Base-by-base conservation (phyloP, 345 rosid species). In the Passiflora organensis region DNA sequence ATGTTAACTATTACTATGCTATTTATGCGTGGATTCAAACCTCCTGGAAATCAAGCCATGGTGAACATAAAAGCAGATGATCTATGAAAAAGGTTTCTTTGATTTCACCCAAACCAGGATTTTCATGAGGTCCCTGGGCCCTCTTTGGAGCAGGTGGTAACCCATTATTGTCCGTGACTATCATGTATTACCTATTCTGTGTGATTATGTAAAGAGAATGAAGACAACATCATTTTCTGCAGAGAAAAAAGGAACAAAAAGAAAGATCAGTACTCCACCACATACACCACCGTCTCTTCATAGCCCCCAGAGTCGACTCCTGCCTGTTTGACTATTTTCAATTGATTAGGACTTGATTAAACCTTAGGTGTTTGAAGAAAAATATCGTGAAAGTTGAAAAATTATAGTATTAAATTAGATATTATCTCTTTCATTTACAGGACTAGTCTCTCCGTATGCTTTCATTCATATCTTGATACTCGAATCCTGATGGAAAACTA, bases 201-300 rank as follows among this genome's bases (percentile, higher is more conserved):
- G 54, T 47, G 53, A 47, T 47, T 0, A 39, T 23, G 28, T 18
- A 64, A 64, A 59, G 71, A 52, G 67, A 45, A 57, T 17, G 72
- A 61, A 60, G 83, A 75, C 83, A 72, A 17, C 78, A 79, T 79
- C 74, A 79, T 79, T 55, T 53, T 64, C 51, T 56, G n/a, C 15
- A 1, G 23, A 41, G 60, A 63, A 78, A 55, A 57, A n/a, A n/a
- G n/a, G n/a, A n/a, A n/a, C n/a, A n/a, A n/a, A n/a, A 28, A 13
- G 19, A 36, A 15, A 14, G 23, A 55, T 19, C 41, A 46, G 64
- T 44, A 52, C 63, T 9, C 57, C 51, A 43, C 4, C 19, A 52
- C 9, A 19, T 32, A 1, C 12, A 13, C 49, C 13, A 25, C 32
- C 51, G 5, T 8, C 53, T 17, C 48, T 38, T 47, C 46, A 23